Conservation (phyloP, 352 stramenopile species). For the Pythium grandisporangium region DNA sequence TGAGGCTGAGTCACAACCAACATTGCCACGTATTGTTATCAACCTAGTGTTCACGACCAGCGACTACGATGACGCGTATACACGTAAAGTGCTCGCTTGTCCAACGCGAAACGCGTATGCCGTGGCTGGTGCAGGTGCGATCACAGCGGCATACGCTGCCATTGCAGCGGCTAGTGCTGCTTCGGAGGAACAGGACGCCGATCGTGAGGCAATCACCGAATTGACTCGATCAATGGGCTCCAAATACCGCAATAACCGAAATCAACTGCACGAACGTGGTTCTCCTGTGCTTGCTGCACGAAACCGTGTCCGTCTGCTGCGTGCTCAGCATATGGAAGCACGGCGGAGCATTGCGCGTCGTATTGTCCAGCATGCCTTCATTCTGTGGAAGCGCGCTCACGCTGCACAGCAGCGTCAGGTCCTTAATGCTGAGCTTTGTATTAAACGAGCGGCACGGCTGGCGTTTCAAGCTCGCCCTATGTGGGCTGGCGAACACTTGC, state of each 20-base stretch:
- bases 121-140: too few species aligned
- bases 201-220: constrained; percentile 14
- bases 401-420: constrained; percentile 27
- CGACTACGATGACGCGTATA: constrained; percentile 25
- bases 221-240: too few species aligned
- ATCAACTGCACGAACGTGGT: too few species aligned
- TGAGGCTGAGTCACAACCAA: constrained; percentile 34
- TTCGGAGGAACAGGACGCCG: constrained; percentile 20
- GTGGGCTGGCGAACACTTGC: constrained; percentile 52
- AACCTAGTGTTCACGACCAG: constrained; percentile 67
- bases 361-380: constrained; percentile 57
- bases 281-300: too few species aligned
- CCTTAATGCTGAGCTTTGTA: constrained; percentile 60
- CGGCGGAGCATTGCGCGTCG: constrained; percentile 46
- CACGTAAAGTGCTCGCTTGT: constrained; percentile 14
- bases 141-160: constrained; percentile 50
- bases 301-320: constrained; percentile 19
- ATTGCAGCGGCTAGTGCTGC: too few species aligned
- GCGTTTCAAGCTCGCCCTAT: constrained; percentile 39
- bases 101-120: constrained; percentile 14
- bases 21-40: constrained; percentile 44
- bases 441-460: constrained; percentile 56
- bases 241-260: too few species aligned
- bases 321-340: constrained; percentile 28
- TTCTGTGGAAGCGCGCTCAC: constrained; percentile 52